These are phyloP conservation scores for Prunus campanulata DNA, from an alignment of 306 rosid species.

Conservation along the genomic window DNA sequence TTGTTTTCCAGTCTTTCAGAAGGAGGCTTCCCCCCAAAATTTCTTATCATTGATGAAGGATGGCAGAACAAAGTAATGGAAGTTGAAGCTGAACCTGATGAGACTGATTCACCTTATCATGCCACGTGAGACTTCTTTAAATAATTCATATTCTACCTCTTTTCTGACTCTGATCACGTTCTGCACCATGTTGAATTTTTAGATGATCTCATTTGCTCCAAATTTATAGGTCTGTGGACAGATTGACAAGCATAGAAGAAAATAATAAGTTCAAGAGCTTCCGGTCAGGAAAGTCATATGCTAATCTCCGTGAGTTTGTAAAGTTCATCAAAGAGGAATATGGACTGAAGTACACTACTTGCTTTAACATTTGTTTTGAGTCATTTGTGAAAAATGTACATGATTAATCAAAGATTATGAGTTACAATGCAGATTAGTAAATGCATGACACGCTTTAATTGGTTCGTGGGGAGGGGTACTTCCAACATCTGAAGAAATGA, in stretches of 20 bases:
- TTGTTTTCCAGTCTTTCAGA: constrained; percentile 36
- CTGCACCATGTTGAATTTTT: neutral
- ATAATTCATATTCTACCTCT: neutral
- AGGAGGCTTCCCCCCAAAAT: constrained; percentile 64
- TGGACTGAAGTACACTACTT: constrained; percentile 48
- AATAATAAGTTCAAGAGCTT: constrained; percentile 54
- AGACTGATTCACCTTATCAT: constrained; percentile 49
- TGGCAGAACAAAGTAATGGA: constrained; percentile 60
- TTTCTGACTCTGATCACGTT: neutral
- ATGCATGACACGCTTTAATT: constrained; percentile 73
- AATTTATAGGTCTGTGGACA: constrained; percentile 51
- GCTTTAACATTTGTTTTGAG: neutral
- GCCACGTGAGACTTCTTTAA: constrained; percentile 24
- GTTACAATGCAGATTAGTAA: constrained; percentile 45
- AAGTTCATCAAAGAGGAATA: constrained; percentile 46
- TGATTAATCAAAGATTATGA: neutral
- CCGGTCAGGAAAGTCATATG: constrained; percentile 27
- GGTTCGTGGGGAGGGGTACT: constrained; percentile 82
- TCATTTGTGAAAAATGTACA: neutral
- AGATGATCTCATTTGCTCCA: constrained; percentile 12
- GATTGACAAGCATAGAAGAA: constrained; percentile 58
- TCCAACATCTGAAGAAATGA: constrained; percentile 54
- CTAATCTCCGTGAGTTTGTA: constrained; percentile 47
- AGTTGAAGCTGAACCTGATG: constrained; percentile 26
- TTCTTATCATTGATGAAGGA: constrained; percentile 72